Percentiles rank a stretch among this genome's conserved stretches.
phyloP scores from a whole-genome alignment of 202 grass and related monocot genomes.

The Setaria viridis region DNA sequence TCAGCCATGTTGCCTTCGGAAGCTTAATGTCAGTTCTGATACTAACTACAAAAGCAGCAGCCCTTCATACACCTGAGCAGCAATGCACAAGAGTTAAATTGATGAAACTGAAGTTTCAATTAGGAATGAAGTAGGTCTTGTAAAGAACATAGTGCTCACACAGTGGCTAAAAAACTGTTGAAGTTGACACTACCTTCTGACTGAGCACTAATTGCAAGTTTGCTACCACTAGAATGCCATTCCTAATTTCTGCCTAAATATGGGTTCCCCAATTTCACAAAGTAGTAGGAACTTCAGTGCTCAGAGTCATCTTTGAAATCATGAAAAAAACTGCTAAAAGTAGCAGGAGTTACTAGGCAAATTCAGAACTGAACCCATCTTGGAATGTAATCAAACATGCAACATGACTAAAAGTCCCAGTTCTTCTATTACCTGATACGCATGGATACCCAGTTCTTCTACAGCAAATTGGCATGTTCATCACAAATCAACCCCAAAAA shows the following conservation, averaged over 20 bases:
- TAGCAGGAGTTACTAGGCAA: neutral
- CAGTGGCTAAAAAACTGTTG: neutral
- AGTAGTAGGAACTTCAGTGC: neutral
- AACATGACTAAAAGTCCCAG: neutral
- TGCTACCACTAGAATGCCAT: neutral
- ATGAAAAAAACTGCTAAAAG: neutral
- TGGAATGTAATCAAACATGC: slow-evolving; percentile 5
- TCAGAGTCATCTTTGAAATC: neutral
- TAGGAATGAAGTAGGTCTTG: neutral
- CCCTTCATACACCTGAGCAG: slow-evolving; percentile 38
- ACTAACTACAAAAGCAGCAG: neutral
- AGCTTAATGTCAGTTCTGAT: slow-evolving; percentile 8
- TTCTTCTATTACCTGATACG: neutral
- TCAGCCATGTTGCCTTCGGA: slow-evolving; percentile 60
- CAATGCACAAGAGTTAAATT: neutral
- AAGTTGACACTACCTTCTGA: neutral
- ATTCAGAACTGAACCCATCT: neutral
- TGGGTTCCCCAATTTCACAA: neutral
- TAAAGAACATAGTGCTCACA: neutral
- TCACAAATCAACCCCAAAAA: slow-evolving; percentile 5
- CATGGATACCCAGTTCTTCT: neutral
- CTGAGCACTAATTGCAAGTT: neutral
- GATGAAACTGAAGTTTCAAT: slow-evolving; percentile 15
- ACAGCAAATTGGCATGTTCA: neutral
- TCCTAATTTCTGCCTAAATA: neutral